Base-by-base conservation (phyloP, 2,329 filamentous ascomycete genomes). In the Colletotrichum lentis region DNA sequence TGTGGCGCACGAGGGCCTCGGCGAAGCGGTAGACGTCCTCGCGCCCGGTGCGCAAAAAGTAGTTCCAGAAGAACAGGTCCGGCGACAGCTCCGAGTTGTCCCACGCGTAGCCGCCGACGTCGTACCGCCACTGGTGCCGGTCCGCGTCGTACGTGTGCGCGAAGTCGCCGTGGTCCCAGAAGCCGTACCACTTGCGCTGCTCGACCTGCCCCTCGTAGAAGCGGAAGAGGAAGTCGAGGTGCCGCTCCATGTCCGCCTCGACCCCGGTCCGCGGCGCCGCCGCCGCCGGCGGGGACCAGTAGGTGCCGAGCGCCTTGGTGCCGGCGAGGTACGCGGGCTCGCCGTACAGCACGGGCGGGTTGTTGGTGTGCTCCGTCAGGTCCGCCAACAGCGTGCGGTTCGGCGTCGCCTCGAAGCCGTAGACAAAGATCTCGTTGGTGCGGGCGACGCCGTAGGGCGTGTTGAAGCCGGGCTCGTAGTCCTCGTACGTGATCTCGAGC, bases 51-150 rank as follows among this genome's bases (percentile, higher is more conserved):
- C 84, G 83, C 2, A 90, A 80, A 76, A 89, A 90, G 65, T 87
- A 85, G 4, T 82, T 83, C 88, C 88, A 90, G 71, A 90, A 83
- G 77, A 85, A 90, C 2, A 89, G 75, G 71, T 90, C 87, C 0
- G 88, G 85, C 0, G 87, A 89, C 0, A 90, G 79, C 73, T 90
- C 87, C 0, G 85, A 87, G 72, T 90, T 90, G 56, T 89, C 87
- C 88, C 88, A 90, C 0, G 86, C 87, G 66, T 86, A 90, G 0
- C 88, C 88, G 3, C 88, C 88, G 20, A 90, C 75, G 53, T 90
- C 88, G 64, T 89, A 90, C 1, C 86, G 81, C 88, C 88, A 90
- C 0, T 80, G 80, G 69, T 89, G 87, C 5, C 87, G 79, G 73
- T 88, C 83, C 0, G 74, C 70, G 58, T 90, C 87, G 68, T 90